Base-by-base conservation (phyloP, 148 eudicot genomes). In the Rheum nobile region DNA sequence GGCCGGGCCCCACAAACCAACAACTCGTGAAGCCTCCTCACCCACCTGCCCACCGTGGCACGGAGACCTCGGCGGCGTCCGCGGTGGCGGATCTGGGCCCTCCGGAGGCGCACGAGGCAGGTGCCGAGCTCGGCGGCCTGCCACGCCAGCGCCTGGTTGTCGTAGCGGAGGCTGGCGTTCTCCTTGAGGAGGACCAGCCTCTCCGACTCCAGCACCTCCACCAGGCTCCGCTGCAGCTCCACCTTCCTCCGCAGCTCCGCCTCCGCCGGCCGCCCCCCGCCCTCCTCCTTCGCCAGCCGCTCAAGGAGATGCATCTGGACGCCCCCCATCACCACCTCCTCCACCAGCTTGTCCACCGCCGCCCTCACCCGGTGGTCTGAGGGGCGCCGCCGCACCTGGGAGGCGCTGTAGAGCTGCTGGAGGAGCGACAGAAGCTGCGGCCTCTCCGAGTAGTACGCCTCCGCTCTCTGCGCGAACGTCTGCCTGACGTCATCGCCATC, bases 171-270 rank as follows among this genome's bases (percentile, higher is more conserved):
- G 34, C 85, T 79, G 6, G 89, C 83, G 21, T 90, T 90, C 73
- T 90, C 96, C 29, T 86, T 88, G 72, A 86, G 72, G 31, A 90
- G 77, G 21, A 90, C 85, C 72, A 90, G 24, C 79, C 92, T 88
- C 81, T 90, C 96, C 0, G 92, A 88, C 74, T 90, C 96, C 48
- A 88, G 59, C 71, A 88, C 92, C 69, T 88, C 92, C 31, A 88
- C 52, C 70, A 90, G 77, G 76, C 90, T 90, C 82, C 75, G 77
- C 63, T 90, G 96, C 67, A 90, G 75, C 74, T 83, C 92, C 4
- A 83, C 83, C 80, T 90, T 88, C 84, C 84, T 86, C 54, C 4
- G 8, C 9, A 39, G 43, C 4, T 39, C 43, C 43, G 8, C 43
- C 43, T 39, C 43, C 43, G 9, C 9, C 43, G 7, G 43, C 37